phyloP scores from a whole-genome alignment of 2,329 filamentous ascomycete genomes.

The Chalaropsis ovoidea region DNA sequence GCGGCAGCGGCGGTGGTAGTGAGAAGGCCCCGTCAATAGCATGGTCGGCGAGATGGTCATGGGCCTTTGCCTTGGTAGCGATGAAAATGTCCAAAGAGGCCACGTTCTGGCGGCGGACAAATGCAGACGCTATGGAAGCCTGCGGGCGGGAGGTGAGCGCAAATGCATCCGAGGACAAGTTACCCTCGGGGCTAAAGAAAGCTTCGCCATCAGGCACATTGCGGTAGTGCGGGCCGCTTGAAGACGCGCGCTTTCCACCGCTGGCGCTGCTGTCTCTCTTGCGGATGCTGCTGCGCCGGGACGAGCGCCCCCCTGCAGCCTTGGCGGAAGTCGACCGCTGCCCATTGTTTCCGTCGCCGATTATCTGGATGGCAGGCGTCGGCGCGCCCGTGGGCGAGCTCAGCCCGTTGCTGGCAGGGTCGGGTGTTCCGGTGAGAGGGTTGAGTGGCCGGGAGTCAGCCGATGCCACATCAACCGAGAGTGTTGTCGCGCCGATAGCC shows the following conservation, averaged over 20 bases:
- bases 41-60: constrained; percentile 35
- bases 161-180: constrained; percentile 39
- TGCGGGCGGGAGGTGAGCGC: constrained; percentile 36
- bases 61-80: constrained; percentile 35
- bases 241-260: constrained; percentile 37
- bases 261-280: constrained; percentile 30
- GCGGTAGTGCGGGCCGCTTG: constrained; percentile 38
- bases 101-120: constrained; percentile 37
- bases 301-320: constrained; percentile 18
- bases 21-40: constrained; percentile 37
- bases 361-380: constrained; percentile 24
- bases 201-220: constrained; percentile 43
- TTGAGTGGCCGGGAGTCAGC: constrained; percentile 16
- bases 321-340: constrained; percentile 16
- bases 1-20: constrained; percentile 40
- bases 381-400: constrained; percentile 33
- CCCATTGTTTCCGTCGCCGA: not conserved
- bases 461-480: constrained; percentile 10
- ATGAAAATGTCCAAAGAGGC: constrained; percentile 40
- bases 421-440: constrained; percentile 38
- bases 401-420: constrained; percentile 36
- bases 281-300: constrained; percentile 24
- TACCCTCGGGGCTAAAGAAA: constrained; percentile 42
- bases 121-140: constrained; percentile 35
- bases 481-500: constrained; percentile 16